Percentiles rank a stretch among this genome's conserved stretches.
Conservation (phyloP, 2,329 filamentous ascomycete genomes). For the Endoconidiophora polonica region DNA sequence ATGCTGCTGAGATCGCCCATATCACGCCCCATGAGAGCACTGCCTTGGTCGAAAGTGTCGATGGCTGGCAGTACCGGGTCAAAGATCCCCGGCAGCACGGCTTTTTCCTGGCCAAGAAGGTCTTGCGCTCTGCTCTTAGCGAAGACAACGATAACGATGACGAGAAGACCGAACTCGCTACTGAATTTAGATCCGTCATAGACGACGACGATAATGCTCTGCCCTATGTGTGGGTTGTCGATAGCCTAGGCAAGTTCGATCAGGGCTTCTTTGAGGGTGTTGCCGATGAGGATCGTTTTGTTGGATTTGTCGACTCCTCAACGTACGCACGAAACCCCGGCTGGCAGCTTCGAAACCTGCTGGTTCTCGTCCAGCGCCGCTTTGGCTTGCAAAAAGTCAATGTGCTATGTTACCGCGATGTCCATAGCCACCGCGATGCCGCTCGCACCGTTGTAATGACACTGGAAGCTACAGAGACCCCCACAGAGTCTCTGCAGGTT, state of each 20-base stretch:
- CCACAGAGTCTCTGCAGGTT: slow-evolving; percentile 17
- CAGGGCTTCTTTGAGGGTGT: slow-evolving; percentile 69
- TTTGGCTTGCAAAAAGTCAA: slow-evolving; percentile 65
- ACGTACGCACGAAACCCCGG: slow-evolving; percentile 76
- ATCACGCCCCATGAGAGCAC: slow-evolving; percentile 57
- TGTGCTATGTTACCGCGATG: slow-evolving; percentile 80
- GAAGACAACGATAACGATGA: slow-evolving; percentile 20
- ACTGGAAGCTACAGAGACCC: slow-evolving; percentile 24
- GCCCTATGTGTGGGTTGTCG: slow-evolving; percentile 62
- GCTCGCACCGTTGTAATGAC: slow-evolving; percentile 66
- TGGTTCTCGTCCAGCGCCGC: slow-evolving; percentile 68
- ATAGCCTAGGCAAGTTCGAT: slow-evolving; percentile 62
- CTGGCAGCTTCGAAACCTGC: slow-evolving; percentile 81
- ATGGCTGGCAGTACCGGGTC: slow-evolving; percentile 67
- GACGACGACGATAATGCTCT: slow-evolving; percentile 25
- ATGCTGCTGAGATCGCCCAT: slow-evolving; percentile 34
- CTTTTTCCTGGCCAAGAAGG: slow-evolving; percentile 85
- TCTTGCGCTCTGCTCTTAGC: slow-evolving; percentile 17
- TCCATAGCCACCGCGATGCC: slow-evolving; percentile 58
- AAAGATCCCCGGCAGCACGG: slow-evolving; percentile 75
- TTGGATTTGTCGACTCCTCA: slow-evolving; percentile 84
- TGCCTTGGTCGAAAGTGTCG: slow-evolving; percentile 62
- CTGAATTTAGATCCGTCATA: slow-evolving; percentile 29
- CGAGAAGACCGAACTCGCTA: slow-evolving; percentile 23
- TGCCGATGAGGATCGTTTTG: slow-evolving; percentile 56